Evolutionary conservation across 495 filamentous ascomycete species (phyloP).

Genomic region (Neurospora terricola): DNA sequence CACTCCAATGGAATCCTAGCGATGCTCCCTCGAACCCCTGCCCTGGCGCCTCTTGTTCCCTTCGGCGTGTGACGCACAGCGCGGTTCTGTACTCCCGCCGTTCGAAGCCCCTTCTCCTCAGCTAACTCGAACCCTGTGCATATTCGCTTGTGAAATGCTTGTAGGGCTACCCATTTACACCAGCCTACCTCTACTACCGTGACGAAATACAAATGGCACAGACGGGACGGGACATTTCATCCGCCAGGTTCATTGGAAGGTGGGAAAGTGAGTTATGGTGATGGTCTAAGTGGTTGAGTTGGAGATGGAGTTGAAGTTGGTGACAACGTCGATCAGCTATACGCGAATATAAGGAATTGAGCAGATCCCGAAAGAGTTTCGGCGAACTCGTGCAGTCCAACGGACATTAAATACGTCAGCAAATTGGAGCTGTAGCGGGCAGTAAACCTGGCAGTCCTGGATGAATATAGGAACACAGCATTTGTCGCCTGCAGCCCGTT

Average conservation of each 20-base stretch:
- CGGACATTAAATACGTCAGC: background rate
- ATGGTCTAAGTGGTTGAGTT: background rate
- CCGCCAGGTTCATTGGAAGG: background rate
- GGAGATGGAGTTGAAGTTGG: background rate
- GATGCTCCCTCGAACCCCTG: background rate
- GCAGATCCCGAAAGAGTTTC: background rate
- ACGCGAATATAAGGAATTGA: background rate
- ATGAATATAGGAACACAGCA: background rate
- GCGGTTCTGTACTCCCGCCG: background rate
- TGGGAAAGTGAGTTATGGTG: background rate
- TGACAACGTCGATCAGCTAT: background rate
- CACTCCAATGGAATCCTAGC: background rate
- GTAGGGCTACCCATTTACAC: background rate
- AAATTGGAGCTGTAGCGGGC: background rate
- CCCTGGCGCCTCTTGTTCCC: background rate
- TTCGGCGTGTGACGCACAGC: background rate
- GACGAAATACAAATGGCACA: background rate
- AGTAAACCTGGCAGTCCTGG: background rate
- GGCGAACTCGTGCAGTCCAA: background rate
- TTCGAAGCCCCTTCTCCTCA: background rate
- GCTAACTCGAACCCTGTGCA: background rate
- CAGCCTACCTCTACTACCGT: background rate
- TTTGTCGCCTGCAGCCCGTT: background rate
- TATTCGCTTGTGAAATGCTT: background rate
- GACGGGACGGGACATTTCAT: background rate